phyloP scores from a whole-genome alignment of 768 basidiomycete species.

The Russula foetens region DNA sequence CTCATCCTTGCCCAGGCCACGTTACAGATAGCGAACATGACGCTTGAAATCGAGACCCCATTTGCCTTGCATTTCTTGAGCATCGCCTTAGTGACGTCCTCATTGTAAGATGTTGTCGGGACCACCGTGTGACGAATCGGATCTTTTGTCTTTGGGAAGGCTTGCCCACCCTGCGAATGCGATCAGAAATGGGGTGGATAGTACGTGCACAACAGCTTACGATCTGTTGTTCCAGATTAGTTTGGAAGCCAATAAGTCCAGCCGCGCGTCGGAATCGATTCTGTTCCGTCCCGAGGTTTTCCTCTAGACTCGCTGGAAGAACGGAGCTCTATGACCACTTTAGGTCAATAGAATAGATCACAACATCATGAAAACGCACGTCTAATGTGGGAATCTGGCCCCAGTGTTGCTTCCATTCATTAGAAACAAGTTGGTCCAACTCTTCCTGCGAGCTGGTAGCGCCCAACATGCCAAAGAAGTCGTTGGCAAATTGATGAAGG shows the following conservation, averaged over 20 bases:
- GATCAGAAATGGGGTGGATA: neutral
- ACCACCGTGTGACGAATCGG: conserved; percentile 53
- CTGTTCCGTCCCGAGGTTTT: conserved; percentile 22
- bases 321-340: neutral
- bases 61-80: conserved; percentile 62
- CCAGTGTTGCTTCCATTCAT: conserved; percentile 31
- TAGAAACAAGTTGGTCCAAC: conserved; percentile 25
- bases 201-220: conserved; percentile 10
- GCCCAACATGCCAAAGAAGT: conserved; percentile 62
- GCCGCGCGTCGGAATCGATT: conserved; percentile 25
- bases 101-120: conserved; percentile 54
- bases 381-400: conserved; percentile 10
- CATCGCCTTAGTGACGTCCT: conserved; percentile 49
- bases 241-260: conserved; percentile 28
- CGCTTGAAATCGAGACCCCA: conserved; percentile 67
- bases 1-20: conserved; percentile 59
- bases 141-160: conserved; percentile 47
- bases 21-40: conserved; percentile 68
- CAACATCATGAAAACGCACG: conserved; percentile 1
- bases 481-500: conserved; percentile 72
- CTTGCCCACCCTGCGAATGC: conserved; percentile 59
- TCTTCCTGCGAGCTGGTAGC: conserved; percentile 25
- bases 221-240: conserved; percentile 27
- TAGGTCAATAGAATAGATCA: neutral
- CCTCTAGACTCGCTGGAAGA: conserved; percentile 25